Evolutionary conservation across 495 filamentous ascomycete species (phyloP).

Genomic region (Cenococcum geophilum): DNA sequence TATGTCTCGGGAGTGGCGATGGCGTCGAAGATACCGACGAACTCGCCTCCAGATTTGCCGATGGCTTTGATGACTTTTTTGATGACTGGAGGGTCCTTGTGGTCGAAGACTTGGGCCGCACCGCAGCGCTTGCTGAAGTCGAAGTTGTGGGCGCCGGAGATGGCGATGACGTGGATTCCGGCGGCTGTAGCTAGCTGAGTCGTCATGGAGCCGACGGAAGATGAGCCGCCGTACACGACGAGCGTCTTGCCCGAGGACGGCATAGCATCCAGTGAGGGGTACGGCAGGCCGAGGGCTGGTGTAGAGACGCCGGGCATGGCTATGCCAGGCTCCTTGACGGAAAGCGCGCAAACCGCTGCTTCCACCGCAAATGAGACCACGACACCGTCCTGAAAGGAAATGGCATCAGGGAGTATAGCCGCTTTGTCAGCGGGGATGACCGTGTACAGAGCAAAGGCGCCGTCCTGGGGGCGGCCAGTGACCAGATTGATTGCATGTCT

Average conservation of each 20-base stretch:
- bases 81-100: no score
- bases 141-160: conserved; percentile 33
- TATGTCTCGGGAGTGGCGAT: conserved; percentile 35
- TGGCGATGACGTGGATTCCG: conserved; percentile 33
- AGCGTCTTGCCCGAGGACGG: conserved; percentile 23
- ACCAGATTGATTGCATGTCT: conserved; percentile 46
- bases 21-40: conserved; percentile 43
- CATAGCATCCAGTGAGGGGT: conserved; percentile 31
- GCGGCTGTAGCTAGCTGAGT: conserved; percentile 33
- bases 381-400: conserved; percentile 38
- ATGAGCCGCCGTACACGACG: conserved; percentile 28
- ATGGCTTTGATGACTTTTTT: conserved; percentile 36
- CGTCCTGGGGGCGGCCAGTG: conserved; percentile 42
- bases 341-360: conserved; percentile 37
- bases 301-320: no score
- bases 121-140: conserved; percentile 33
- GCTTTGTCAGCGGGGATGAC: conserved; percentile 31
- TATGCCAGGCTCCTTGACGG: conserved; percentile 27
- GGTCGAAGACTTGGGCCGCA: conserved; percentile 36
- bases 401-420: conserved; percentile 35
- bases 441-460: conserved; percentile 25
- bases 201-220: conserved; percentile 26
- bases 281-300: conserved; percentile 38
- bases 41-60: conserved; percentile 26
- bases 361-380: conserved; percentile 38